A percentile compares a stretch with the other conserved stretches of the same genome.
These are phyloP conservation scores for Talaromyces stipitatus DNA, from an alignment of 495 filamentous ascomycete genomes.

Conservation along the genomic window DNA sequence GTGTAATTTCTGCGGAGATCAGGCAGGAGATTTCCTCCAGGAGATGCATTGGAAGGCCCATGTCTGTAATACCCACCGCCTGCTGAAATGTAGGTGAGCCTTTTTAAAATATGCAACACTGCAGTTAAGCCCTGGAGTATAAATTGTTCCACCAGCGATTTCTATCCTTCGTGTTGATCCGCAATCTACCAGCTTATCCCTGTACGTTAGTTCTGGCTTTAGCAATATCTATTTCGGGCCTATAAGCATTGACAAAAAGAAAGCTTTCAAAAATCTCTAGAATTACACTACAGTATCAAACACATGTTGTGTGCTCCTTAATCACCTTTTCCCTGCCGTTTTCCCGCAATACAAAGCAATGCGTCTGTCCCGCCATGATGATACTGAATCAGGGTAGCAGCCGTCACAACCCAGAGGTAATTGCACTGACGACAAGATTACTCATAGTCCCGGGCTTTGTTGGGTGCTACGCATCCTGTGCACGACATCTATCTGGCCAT, in stretches of 20 bases:
- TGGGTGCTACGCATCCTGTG: neutral
- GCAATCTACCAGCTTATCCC: neutral
- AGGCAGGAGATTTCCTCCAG: conserved; percentile 13
- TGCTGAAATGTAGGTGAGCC: neutral
- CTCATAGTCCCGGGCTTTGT: neutral
- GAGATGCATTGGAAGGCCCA: conserved; percentile 15
- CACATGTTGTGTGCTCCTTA: neutral
- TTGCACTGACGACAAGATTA: neutral
- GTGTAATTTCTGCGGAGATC: conserved; percentile 15
- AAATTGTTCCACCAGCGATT: neutral
- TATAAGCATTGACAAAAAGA: neutral
- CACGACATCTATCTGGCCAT: neutral
- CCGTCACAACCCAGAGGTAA: neutral
- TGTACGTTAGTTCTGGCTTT: neutral
- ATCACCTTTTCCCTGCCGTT: neutral
- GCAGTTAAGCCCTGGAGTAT: neutral
- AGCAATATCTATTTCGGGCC: neutral
- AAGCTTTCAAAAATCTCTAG: neutral
- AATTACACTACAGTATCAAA: neutral
- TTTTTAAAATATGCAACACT: neutral
- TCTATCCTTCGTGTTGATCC: neutral
- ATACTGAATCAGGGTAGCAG: neutral
- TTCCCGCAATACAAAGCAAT: neutral
- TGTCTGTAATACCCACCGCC: neutral
- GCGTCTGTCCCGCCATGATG: neutral